phyloP scores from a whole-genome alignment of 2,329 filamentous ascomycete species.

The Trichoderma sp. region DNA sequence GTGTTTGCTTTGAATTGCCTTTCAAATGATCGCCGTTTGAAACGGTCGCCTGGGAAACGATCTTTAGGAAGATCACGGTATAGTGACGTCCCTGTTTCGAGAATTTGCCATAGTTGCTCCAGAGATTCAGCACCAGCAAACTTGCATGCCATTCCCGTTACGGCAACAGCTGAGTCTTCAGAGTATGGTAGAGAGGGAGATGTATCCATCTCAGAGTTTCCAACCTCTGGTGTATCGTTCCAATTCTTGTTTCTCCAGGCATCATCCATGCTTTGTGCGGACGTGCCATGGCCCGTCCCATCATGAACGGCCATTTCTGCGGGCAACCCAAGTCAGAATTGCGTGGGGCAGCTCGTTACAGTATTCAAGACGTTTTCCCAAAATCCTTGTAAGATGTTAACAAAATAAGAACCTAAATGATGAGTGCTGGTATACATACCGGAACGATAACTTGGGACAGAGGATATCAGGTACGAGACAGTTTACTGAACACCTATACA shows the following conservation, averaged over 20 bases:
- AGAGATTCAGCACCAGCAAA: constrained; percentile 35
- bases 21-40: background rate
- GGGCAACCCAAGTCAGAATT: background rate
- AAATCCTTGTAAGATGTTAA: background rate
- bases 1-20: constrained; percentile 26
- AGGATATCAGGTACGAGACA: background rate
- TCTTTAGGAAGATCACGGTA: constrained; percentile 4
- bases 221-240: background rate
- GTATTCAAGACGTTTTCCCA: background rate
- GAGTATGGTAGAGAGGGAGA: background rate
- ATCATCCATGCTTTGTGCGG: background rate
- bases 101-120: constrained; percentile 34
- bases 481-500: background rate
- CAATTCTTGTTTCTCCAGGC: background rate
- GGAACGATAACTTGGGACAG: background rate
- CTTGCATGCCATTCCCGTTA: constrained; percentile 39
- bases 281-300: background rate
- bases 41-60: background rate
- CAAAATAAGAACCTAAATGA: background rate
- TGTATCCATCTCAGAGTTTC: background rate
- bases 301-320: background rate
- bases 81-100: constrained; percentile 18
- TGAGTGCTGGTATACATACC: background rate
- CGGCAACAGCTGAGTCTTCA: constrained; percentile 28
- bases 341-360: background rate